Evolutionary conservation across 1,139 yeast genomes (phyloP), one percentile per base, ranked within the genome.

Genomic region (Diutina neorugosa): DNA sequence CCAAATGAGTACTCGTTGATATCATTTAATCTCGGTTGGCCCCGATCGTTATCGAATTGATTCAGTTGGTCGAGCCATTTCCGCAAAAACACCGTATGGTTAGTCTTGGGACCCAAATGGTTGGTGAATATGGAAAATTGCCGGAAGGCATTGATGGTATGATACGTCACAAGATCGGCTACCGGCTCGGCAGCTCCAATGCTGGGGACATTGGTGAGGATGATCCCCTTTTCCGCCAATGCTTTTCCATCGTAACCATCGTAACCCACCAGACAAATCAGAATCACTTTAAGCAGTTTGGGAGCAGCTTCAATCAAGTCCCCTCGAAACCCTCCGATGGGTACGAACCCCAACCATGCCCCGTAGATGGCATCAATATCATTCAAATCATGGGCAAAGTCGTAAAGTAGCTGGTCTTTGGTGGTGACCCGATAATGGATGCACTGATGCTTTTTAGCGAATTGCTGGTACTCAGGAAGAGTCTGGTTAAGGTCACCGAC

Each of bases 241-340:
- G 63, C 69, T 1, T 58, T 57, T 3, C 74, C 74, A 63, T 85
- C 86, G 57, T 77, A 78, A 27, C 73, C 74, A 58, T 86, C 89
- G 59, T 72, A 75, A 0, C 96, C 96, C 2, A 86, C 91, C 54
- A 89, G 78, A 52, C 88, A 83, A 44, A 82, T 72, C 1, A 86
- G 73, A 49, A 87, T 71, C 8, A 84, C 72, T 61, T 78, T 78
- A 56, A 86, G 66, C 4, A 70, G 59, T 1, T 61, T 37, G 0
- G 95, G 94, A 12, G 79, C 71, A 23, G 69, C 64, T 2, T 69
- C 79, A 52, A 84, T 63, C 14, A 82, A 62, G 20, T 75, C 76
- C 41, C 61, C 65, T 31, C 67, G 64, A 54, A 82, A 73, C 0
- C 82, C 83, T 1, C 84, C 85, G 11, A 80, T 56, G 2, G 66